These are phyloP conservation scores for Aspergillus luchuensis DNA, from an alignment of 2,329 filamentous ascomycete genomes.

Conservation along the genomic window DNA sequence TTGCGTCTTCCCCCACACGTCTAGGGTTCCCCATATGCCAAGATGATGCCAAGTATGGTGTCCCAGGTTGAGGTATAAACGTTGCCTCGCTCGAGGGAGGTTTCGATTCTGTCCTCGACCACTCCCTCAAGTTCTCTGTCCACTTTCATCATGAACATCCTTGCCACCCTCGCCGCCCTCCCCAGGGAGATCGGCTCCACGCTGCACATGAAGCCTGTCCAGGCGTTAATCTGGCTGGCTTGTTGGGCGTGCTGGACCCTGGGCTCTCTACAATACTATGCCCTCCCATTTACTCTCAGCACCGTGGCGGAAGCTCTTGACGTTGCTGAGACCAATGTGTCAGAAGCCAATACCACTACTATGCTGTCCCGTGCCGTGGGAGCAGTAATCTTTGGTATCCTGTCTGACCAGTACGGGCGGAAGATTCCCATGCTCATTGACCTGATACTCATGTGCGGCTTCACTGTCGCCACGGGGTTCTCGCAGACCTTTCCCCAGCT, in stretches of 20 bases:
- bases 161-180: neutral
- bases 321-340: neutral
- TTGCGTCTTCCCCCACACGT: neutral
- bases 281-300: neutral
- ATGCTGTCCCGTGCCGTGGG: neutral
- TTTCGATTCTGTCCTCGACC: neutral
- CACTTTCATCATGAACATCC: neutral
- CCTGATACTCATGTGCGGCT: neutral
- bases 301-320: neutral
- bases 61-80: neutral
- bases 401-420: slow-evolving; percentile 2
- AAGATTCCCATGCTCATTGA: slow-evolving; percentile 1
- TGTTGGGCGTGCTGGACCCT: neutral
- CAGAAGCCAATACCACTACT: neutral
- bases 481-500: neutral
- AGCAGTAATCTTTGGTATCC: neutral
- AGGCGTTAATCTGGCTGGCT: neutral
- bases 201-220: neutral
- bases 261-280: slow-evolving; percentile 1
- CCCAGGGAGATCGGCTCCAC: neutral
- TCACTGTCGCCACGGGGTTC: neutral
- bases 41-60: neutral
- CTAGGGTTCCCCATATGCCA: neutral
- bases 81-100: neutral
- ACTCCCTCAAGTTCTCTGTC: neutral